Evolutionary conservation across 2,329 filamentous ascomycete species (phyloP).

Genomic region (Botrytis pseudocinerea): DNA sequence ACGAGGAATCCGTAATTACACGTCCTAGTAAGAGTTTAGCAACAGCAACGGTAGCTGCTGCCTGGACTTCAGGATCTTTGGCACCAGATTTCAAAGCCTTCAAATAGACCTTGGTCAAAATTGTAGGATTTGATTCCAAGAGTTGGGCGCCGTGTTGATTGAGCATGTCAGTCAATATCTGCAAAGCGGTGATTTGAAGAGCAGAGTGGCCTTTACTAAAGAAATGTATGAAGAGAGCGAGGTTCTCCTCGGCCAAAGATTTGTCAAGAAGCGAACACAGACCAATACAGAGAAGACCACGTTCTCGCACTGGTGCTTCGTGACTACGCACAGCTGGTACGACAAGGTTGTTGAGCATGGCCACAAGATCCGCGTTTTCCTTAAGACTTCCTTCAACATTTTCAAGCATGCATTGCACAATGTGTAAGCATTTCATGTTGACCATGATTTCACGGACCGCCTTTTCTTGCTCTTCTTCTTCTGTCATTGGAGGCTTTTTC

Average conservation of each 20-base stretch:
- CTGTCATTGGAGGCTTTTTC: conserved; percentile 52
- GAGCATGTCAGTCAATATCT: conserved; percentile 90
- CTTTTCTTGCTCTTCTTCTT: conserved; percentile 70
- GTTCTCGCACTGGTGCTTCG: conserved; percentile 87
- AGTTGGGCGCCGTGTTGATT: conserved; percentile 84
- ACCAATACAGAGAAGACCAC: conserved; percentile 84
- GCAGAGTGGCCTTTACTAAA: conserved; percentile 90
- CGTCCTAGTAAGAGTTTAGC: conserved; percentile 84
- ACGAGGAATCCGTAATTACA: conserved; percentile 65
- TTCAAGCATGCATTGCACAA: conserved; percentile 95
- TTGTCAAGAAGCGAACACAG: conserved; percentile 89
- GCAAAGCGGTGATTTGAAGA: conserved; percentile 84
- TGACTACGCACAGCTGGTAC: conserved; percentile 93
- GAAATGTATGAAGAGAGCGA: conserved; percentile 92
- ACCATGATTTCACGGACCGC: conserved; percentile 89
- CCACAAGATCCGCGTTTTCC: conserved; percentile 85
- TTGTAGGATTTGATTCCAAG: conserved; percentile 62
- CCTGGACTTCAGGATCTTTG: conserved; percentile 72
- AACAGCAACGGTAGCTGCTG: conserved; percentile 76
- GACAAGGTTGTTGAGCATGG: conserved; percentile 97
- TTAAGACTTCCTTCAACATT: conserved; percentile 88
- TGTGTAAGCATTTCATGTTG: conserved; percentile 97
- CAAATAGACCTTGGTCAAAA: conserved; percentile 78
- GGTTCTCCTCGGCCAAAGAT: conserved; percentile 87
- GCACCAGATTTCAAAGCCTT: conserved; percentile 74